phyloP scores from a whole-genome alignment of 192 early-diverging fungal species.

The Geosiphon pyriformis region DNA sequence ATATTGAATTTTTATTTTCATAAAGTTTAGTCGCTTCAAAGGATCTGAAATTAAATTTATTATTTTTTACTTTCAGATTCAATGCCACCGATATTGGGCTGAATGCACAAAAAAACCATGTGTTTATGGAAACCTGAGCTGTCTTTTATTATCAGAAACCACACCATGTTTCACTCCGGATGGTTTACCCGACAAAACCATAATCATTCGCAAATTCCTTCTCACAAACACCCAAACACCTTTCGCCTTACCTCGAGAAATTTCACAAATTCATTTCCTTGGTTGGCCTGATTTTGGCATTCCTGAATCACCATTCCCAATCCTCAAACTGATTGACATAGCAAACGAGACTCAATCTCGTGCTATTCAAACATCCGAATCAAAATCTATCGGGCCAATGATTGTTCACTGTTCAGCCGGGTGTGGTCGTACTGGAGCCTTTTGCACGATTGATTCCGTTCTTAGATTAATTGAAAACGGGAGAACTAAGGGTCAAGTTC shows the following conservation, averaged over 20 bases:
- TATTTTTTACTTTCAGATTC: constrained; percentile 31
- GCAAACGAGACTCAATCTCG: constrained; percentile 33
- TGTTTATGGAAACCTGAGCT: constrained; percentile 45
- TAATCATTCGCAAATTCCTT: constrained; percentile 53
- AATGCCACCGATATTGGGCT: constrained; percentile 96
- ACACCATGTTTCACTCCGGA: constrained; percentile 41
- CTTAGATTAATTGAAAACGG: constrained; percentile 21
- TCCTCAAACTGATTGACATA: constrained; percentile 53
- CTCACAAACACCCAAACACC: constrained; percentile 26
- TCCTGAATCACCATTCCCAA: constrained; percentile 59
- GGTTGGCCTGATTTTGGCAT: constrained; percentile 90
- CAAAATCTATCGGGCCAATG: constrained; percentile 30
- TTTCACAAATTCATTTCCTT: constrained; percentile 82
- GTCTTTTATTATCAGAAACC: constrained; percentile 52
- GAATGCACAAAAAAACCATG: constrained; percentile 26
- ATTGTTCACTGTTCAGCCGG: constrained; percentile 57
- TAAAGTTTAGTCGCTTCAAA: not conserved
- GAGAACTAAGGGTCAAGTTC: not conserved
- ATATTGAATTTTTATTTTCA: not conserved
- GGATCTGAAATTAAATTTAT: not conserved
- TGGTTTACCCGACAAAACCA: constrained; percentile 30
- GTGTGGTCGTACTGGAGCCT: constrained; percentile 56
- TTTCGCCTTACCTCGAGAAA: constrained; percentile 26
- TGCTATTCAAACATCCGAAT: constrained; percentile 4
- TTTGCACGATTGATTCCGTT: constrained; percentile 52